Percentiles rank a stretch among this genome's conserved stretches.
Conservation (phyloP, 2,329 filamentous ascomycete genomes). For the Fusarium lateritium region DNA sequence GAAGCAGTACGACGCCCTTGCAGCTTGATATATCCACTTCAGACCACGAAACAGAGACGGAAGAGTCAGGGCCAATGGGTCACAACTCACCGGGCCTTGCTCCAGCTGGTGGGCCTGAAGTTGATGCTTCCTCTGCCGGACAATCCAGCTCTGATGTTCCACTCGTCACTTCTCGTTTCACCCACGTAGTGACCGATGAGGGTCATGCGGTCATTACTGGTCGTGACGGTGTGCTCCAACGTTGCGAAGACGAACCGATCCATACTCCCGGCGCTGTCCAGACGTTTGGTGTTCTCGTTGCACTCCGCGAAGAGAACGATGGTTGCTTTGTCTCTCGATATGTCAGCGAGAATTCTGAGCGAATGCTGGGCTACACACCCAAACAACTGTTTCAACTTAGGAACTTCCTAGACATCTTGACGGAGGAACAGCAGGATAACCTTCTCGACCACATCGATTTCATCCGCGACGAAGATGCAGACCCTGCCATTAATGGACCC, state of each 20-base stretch:
- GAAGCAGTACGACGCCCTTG: conserved; percentile 53
- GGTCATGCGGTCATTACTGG: conserved; percentile 89
- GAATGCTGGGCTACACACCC: conserved; percentile 83
- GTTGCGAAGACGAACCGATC: conserved; percentile 93
- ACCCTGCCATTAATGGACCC: conserved; percentile 81
- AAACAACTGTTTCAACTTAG: conserved; percentile 80
- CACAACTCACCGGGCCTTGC: background rate
- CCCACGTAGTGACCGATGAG: conserved; percentile 80
- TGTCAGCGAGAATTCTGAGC: conserved; percentile 84
- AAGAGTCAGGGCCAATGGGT: conserved; percentile 45
- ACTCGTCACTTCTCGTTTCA: conserved; percentile 81
- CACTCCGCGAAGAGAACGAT: conserved; percentile 78
- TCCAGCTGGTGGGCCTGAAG: conserved; percentile 6
- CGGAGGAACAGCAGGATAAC: conserved; percentile 87
- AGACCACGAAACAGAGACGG: conserved; percentile 53
- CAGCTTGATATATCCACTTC: conserved; percentile 53
- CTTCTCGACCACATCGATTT: conserved; percentile 90
- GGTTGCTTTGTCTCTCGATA: conserved; percentile 79
- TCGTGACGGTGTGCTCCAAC: conserved; percentile 79
- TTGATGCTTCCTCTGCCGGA: conserved; percentile 39
- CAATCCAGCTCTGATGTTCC: conserved; percentile 54
- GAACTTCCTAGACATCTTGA: conserved; percentile 87
- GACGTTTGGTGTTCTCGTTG: conserved; percentile 83
- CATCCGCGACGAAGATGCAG: conserved; percentile 84
- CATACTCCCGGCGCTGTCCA: conserved; percentile 88